A percentile compares a stretch with the other conserved stretches of the same genome.
Evolutionary conservation across 2,329 filamentous ascomycete genomes (phyloP).

Genomic region (Pleoardoris graminearum): DNA sequence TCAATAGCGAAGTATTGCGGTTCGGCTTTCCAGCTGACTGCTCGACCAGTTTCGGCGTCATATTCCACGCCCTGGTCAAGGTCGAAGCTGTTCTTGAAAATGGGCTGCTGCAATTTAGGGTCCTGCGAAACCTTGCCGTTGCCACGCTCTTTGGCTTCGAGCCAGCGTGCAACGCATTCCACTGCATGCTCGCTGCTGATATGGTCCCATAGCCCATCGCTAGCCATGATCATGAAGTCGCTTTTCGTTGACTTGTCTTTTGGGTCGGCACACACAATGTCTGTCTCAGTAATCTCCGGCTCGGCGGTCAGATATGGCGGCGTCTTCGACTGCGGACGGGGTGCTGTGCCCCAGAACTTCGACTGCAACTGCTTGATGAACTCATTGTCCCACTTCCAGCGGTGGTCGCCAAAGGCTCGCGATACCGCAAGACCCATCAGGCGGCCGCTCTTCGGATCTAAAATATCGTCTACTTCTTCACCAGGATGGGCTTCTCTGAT

Average conservation of each 20-base stretch:
- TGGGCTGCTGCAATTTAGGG: conserved; percentile 15
- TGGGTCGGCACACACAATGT: conserved; percentile 49
- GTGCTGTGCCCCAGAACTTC: conserved; percentile 55
- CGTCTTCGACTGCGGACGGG: conserved; percentile 52
- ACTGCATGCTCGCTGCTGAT: conserved; percentile 63
- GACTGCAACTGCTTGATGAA: conserved; percentile 51
- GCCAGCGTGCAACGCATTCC: conserved; percentile 60
- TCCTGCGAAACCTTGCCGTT: conserved; percentile 21
- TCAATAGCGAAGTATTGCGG: conserved; percentile 54
- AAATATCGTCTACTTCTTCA: conserved; percentile 61
- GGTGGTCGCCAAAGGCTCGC: conserved; percentile 68
- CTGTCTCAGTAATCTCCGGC: conserved; percentile 64
- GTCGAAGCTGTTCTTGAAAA: conserved; percentile 11
- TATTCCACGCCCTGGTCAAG: conserved; percentile 43
- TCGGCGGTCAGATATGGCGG: conserved; percentile 71
- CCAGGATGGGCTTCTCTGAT: conserved; percentile 63
- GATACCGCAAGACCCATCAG: conserved; percentile 65
- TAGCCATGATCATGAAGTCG: conserved; percentile 68
- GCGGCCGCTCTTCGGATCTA: conserved; percentile 59
- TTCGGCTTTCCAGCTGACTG: conserved; percentile 47
- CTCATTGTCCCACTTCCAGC: conserved; percentile 67
- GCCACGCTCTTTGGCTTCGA: conserved; percentile 44
- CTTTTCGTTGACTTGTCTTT: conserved; percentile 21
- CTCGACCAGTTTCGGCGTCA: conserved; percentile 37
- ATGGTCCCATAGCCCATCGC: conserved; percentile 68